Base-by-base conservation (phyloP, 331 rosid species). In the Stylosanthes scabra region DNA sequence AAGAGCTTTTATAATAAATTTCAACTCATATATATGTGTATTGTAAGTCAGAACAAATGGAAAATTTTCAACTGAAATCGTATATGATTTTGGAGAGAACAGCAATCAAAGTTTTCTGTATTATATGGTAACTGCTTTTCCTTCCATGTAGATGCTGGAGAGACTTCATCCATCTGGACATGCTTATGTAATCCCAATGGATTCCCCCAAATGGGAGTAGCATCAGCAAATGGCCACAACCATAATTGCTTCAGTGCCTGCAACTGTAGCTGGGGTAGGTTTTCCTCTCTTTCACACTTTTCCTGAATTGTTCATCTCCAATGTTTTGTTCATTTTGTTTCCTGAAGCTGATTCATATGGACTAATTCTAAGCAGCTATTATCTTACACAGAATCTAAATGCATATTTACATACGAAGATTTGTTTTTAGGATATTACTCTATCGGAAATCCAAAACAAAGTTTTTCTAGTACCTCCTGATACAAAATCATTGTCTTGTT, bases 261-360 rank as follows among this genome's bases (percentile, higher is more conserved):
- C 88, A 92, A 92, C 84, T 95, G 99, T 85, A 82, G 87, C 54
- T 90, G 84, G 78, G 99, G 99, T 91, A 86, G 74, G 50, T 67
- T 79, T 77, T 63, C 72, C 67, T 70, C 67, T 74, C 68, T 67
- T 39, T 68, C 58, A 46, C 80, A 50, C 66, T 77, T 44, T 25
- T 76, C 47, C 63, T 14, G 66, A 40, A 62, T 62, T 75, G 25
- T 56, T 57, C 46, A 55, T 60, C 11, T 11, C 31, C 11, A 65
- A 37, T 37, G 14, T 66, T 55, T 13, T 34, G 41, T 15, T 51
- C 68, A 47, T 20, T 55, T 63, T 56, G 41, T 45, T 69, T 70
- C 39, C 16, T 42, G 10, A 59, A 65, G 52, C 60, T 59, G 72
- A 52, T 69, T 51, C 70, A 49, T 55, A 74, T 59, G 29, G 62